Conservation (phyloP, 768 basidiomycete genomes). For the Myochromella boudieri region DNA sequence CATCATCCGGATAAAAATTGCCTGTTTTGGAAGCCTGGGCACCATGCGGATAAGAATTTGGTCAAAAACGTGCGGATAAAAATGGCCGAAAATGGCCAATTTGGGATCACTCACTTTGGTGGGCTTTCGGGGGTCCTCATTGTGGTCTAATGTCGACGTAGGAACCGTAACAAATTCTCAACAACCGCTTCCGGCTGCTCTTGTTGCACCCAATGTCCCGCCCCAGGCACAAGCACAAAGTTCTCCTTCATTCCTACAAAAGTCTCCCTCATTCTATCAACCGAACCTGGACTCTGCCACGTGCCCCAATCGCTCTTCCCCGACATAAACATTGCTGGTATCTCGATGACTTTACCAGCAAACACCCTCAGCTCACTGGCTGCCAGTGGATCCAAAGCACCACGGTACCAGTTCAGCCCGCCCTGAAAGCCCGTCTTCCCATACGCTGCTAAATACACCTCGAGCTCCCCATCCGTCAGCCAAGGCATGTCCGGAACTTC, state of each 20-base stretch:
- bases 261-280: conserved; percentile 41
- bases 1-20: too few species aligned
- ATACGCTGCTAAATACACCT: conserved; percentile 50
- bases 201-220: conserved; percentile 68
- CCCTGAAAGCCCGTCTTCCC: conserved; percentile 59
- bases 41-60: too few species aligned
- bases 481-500: conserved; percentile 34
- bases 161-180: conserved; percentile 38
- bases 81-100: too few species aligned
- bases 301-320: conserved; percentile 62
- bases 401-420: conserved; percentile 59
- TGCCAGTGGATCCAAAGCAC: conserved; percentile 32
- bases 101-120: too few species aligned
- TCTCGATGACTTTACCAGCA: conserved; percentile 41
- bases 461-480: conserved; percentile 49
- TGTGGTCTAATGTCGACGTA: conserved; percentile 22
- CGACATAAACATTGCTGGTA: conserved; percentile 58
- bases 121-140: too few species aligned
- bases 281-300: conserved; percentile 51
- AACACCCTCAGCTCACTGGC: conserved; percentile 44
- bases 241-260: conserved; percentile 40
- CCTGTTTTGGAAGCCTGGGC: too few species aligned
- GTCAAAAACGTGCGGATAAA: too few species aligned
- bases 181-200: conserved; percentile 47
- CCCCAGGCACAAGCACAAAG: conserved; percentile 51